These are phyloP conservation scores for Pythium myriotylum DNA, from an alignment of 352 stramenopile species.

Conservation along the genomic window DNA sequence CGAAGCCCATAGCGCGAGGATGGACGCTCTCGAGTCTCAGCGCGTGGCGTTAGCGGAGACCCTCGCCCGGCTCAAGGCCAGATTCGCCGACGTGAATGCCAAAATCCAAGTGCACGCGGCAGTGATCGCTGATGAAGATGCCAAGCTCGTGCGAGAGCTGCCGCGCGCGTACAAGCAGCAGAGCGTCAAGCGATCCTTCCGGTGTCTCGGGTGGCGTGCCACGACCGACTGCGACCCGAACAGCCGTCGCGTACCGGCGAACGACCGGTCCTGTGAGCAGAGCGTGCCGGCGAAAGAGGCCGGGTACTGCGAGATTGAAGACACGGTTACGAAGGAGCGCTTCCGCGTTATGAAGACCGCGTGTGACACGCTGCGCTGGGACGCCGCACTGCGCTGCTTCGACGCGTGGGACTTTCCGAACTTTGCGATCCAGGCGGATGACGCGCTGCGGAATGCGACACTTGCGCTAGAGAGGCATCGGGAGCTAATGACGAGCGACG, in stretches of 20 bases:
- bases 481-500: not conserved
- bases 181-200: constrained; percentile 41
- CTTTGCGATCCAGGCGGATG: constrained; percentile 44
- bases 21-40: constrained; percentile 14
- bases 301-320: constrained; percentile 70
- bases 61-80: constrained; percentile 8
- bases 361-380: constrained; percentile 51
- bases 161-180: constrained; percentile 18
- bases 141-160: constrained; percentile 16
- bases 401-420: constrained; percentile 66
- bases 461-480: not conserved
- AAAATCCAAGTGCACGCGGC: constrained; percentile 12
- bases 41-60: not conserved
- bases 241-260: constrained; percentile 46
- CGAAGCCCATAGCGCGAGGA: constrained; percentile 7
- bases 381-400: constrained; percentile 58
- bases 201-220: constrained; percentile 70
- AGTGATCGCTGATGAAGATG: constrained; percentile 24
- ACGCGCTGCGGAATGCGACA: constrained; percentile 31
- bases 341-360: constrained; percentile 77
- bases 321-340: constrained; percentile 52
- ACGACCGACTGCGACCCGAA: constrained; percentile 47
- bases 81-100: constrained; percentile 2
- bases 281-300: constrained; percentile 42
- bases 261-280: constrained; percentile 55